Evolutionary conservation across 345 rosid genomes (phyloP), one percentile per base, ranked within the genome.

Genomic region (Rhizophora mangle): DNA sequence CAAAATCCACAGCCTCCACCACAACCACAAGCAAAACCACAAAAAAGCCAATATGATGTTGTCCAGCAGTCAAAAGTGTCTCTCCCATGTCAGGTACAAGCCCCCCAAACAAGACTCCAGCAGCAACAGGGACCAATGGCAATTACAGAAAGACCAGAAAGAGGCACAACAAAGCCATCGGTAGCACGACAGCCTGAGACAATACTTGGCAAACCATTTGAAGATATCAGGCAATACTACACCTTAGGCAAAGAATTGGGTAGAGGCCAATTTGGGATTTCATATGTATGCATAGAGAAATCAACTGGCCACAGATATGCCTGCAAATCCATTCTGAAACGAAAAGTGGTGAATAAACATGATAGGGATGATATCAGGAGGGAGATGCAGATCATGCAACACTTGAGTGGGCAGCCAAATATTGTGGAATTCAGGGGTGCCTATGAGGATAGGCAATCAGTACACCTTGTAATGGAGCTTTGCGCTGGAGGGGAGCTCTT

Each of bases 401-500:
- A 92, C 54, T 73, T 92, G 76, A 86, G 92, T 64, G 97, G 96
- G 51, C 96, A 92, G 75, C 92, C 87, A 29, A 89, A 88, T 57
- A 86, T 88, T 71, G 96, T 92, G 61, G 94, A 89, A 65, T 85
- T 89, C 63, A 83, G 79, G 76, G 96, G 92, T 72, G 88, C 90
- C 68, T 86, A 74, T 76, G 96, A 89, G 80, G 97, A 92, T 58
- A 82, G 84, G 75, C 86, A 85, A 70, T 84, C 89, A 58, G 90
- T 89, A 63, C 97, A 92, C 80, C 82, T 92, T 22, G 92, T 89
- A 53, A 91, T 91, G 97, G 97, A 89, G 80, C 86, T 91, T 67
- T 91, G 97, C 21, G 89, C 91, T 68, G 97, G 97, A 4, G 93
- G 97, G 13, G 97, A 92, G 82, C 89, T 92, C n/a, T 92, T 92